phyloP scores from a whole-genome alignment of 441 rosid genomes.

The Sinapis alba region DNA sequence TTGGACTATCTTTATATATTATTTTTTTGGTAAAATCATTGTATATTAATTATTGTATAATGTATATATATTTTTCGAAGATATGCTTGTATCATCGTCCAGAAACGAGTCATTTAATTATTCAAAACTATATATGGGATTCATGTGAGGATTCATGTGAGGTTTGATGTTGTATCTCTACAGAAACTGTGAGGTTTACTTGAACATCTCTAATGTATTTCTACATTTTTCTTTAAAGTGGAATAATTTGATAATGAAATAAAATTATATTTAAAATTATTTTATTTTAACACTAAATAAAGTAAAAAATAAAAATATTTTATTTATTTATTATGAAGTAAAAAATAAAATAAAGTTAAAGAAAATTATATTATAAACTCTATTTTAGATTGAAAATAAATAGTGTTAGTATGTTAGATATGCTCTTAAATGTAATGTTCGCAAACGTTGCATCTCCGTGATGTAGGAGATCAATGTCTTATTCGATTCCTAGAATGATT shows the following conservation, averaged over 20 bases:
- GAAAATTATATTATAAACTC: too few relatives aligned
- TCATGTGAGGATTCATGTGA: constrained; percentile 21
- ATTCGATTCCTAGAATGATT: constrained; percentile 29
- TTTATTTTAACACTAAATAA: too few relatives aligned
- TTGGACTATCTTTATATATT: constrained; percentile 4
- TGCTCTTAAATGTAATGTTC: background rate
- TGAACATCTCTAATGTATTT: too few relatives aligned
- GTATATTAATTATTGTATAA: background rate
- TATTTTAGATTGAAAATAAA: too few relatives aligned
- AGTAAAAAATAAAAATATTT: too few relatives aligned
- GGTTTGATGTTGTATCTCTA: constrained; percentile 10
- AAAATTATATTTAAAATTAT: too few relatives aligned
- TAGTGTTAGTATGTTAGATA: too few relatives aligned
- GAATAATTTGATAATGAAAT: too few relatives aligned
- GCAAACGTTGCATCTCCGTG: constrained; percentile 26
- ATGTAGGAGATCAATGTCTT: constrained; percentile 13
- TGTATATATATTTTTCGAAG: background rate
- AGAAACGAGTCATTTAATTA: constrained; percentile 18
- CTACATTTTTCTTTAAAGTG: too few relatives aligned
- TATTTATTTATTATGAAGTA: too few relatives aligned
- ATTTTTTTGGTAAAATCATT: too few relatives aligned
- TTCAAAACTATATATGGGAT: constrained; percentile 28
- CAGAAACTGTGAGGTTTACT: constrained; percentile 7
- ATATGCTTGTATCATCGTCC: constrained; percentile 11
- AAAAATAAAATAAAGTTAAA: too few relatives aligned